Evolutionary conservation across 148 eudicot species (phyloP), one percentile per base, ranked within the genome.

Genomic region (Selenicereus undatus): DNA sequence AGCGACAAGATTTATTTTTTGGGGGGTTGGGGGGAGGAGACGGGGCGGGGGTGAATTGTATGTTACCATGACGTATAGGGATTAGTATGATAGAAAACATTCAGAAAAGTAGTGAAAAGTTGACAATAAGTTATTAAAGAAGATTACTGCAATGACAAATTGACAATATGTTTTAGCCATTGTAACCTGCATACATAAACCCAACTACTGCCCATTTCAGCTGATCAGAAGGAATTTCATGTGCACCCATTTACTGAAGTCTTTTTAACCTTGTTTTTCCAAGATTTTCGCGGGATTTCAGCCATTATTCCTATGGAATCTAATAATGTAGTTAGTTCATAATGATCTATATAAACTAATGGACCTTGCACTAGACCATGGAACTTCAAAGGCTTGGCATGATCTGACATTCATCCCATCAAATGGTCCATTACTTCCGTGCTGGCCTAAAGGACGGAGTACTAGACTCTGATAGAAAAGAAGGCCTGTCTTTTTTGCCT

Each of bases 201-300:
- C 1, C 17, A 62, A 9, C 21, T 14, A 17, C 21, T 54, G 21
- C 18, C 6, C 60, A 54, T 4, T 17, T 54, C 68, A 62, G 68
- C 68, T 22, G 68, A 11, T 62, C 68, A 62, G 68, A 62, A 62
- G 68, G 68, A 16, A 62, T 62, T 62, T 62, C 68, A 62, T 62
- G 68, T 62, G 68, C 68, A 24, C 14, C 11, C 0, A 27, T 22
- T 62, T 62, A n/a, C 1, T 54, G 22, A 22, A 62, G 68, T 62
- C 11, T 62, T n/a, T 0, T 5, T 21, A 4, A 4, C 0, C 5
- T 0, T 2, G 24, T 60, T 5, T 5, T 60, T 60, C 65, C 65
- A 62, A 62, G 68, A 62, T 2, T 21, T 62, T 22, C 7, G 27
- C 11, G 10, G 27, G 22, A 62, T 21, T 24, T 62, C 22, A 62